A percentile compares a stretch with the other conserved stretches of the same genome.
phyloP scores from a whole-genome alignment of 176 grass and related monocot species.

The Musa beccarii region DNA sequence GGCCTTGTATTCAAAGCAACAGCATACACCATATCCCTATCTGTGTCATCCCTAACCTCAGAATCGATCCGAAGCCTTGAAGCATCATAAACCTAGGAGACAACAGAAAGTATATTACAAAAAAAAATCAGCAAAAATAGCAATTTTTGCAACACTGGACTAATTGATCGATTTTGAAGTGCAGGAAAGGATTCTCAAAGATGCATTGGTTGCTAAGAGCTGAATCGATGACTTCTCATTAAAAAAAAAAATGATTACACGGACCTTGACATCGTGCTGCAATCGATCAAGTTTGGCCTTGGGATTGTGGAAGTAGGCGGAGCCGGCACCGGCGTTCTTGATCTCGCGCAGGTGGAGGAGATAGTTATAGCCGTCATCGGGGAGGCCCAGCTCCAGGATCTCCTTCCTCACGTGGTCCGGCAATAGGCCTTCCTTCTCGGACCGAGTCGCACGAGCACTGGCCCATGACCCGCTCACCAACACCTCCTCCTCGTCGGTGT shows the following conservation, averaged over 20 bases:
- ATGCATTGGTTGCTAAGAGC: no score
- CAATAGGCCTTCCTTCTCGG: conserved; percentile 7
- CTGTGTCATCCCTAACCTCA: conserved; percentile 29
- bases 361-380: conserved; percentile 95
- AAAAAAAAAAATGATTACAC: neutral
- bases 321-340: conserved; percentile 52
- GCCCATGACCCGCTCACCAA: neutral
- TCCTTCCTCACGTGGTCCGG: conserved; percentile 43
- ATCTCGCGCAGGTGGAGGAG: conserved; percentile 82
- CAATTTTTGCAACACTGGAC: neutral
- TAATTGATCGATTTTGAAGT: neutral
- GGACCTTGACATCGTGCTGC: conserved; percentile 82
- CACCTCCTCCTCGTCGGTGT: conserved; percentile 5
- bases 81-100: conserved; percentile 75
- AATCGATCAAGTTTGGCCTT: conserved; percentile 38
- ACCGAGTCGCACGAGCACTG: neutral
- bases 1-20: conserved; percentile 56
- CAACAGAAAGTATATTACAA: neutral
- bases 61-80: conserved; percentile 50
- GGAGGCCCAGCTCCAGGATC: conserved; percentile 86
- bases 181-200: neutral
- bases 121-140: neutral
- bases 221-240: neutral
- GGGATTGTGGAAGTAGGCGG: conserved; percentile 49
- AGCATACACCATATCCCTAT: conserved; percentile 48